Percentiles rank a stretch among this genome's conserved stretches.
Evolutionary conservation across 2,329 filamentous ascomycete species (phyloP).

Genomic region (Lachnellula suecica): DNA sequence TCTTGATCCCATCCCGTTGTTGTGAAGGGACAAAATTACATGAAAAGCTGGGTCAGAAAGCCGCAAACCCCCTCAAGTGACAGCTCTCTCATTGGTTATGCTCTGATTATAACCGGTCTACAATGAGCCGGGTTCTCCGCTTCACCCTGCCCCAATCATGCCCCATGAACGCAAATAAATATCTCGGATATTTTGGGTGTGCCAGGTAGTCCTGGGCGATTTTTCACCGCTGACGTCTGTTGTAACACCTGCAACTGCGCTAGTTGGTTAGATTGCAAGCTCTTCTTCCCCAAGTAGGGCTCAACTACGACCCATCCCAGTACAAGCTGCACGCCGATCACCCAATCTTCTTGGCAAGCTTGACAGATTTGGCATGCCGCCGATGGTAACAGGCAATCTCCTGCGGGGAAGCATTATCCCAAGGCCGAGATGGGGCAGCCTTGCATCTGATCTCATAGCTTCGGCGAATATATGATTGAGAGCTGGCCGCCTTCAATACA

Average conservation of each 20-base stretch:
- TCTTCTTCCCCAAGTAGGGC: neutral
- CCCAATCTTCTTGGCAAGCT: neutral
- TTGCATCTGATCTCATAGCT: neutral
- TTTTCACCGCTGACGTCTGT: neutral
- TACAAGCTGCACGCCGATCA: neutral
- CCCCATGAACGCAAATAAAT: too few species aligned
- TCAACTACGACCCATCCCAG: neutral
- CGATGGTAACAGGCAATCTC: neutral
- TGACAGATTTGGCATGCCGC: neutral
- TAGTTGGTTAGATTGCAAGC: neutral
- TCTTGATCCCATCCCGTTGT: too few species aligned
- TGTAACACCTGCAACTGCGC: neutral
- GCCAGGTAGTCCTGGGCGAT: neutral
- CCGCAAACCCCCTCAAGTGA: too few species aligned
- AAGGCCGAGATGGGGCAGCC: neutral
- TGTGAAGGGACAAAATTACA: too few species aligned
- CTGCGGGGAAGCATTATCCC: neutral
- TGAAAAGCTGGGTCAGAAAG: too few species aligned
- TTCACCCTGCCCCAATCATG: too few species aligned
- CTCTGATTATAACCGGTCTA: too few species aligned
- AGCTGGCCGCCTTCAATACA: neutral
- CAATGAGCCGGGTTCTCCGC: too few species aligned
- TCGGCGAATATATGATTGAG: neutral
- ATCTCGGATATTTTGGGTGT: too few species aligned
- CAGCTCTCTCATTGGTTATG: too few species aligned